Evolutionary conservation across 805 yeast species (phyloP).

Genomic region (Wickerhamiella allomyrinae): DNA sequence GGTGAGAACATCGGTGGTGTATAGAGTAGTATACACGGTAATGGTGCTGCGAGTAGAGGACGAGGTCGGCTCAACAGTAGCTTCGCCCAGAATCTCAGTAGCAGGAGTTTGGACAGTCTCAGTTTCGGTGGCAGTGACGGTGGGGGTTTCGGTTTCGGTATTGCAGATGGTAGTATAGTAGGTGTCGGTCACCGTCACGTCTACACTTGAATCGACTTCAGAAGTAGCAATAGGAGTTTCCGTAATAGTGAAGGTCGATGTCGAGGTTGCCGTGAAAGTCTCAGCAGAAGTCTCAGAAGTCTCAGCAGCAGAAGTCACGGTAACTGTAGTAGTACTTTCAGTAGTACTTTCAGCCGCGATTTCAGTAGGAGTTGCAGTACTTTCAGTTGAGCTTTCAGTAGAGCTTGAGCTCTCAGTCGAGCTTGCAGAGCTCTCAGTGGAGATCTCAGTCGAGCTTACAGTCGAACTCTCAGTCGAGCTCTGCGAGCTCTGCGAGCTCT

Average conservation of each 20-base stretch:
- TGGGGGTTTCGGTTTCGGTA: background rate
- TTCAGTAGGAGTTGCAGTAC: background rate
- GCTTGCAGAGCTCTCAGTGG: background rate
- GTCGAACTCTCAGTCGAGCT: too few relatives aligned
- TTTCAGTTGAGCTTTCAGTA: background rate
- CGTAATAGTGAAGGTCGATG: too few relatives aligned
- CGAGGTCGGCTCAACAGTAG: background rate
- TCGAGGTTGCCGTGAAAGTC: too few relatives aligned
- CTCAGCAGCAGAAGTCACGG: background rate
- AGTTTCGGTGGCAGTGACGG: background rate
- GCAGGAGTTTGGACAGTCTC: background rate
- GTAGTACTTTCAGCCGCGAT: background rate
- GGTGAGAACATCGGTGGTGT: background rate
- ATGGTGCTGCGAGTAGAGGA: background rate
- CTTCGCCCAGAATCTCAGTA: background rate
- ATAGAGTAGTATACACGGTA: background rate
- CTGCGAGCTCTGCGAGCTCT: too few relatives aligned
- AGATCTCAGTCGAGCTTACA: too few relatives aligned
- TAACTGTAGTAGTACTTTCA: background rate
- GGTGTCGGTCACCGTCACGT: background rate
- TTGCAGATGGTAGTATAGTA: constrained; percentile 1
- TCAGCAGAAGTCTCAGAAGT: background rate
- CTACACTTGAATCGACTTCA: background rate
- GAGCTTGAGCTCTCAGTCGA: background rate
- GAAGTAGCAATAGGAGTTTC: background rate